These are phyloP conservation scores for Lobosporangium transversale DNA, from an alignment of 192 early-diverging fungal species.

Conservation along the genomic window DNA sequence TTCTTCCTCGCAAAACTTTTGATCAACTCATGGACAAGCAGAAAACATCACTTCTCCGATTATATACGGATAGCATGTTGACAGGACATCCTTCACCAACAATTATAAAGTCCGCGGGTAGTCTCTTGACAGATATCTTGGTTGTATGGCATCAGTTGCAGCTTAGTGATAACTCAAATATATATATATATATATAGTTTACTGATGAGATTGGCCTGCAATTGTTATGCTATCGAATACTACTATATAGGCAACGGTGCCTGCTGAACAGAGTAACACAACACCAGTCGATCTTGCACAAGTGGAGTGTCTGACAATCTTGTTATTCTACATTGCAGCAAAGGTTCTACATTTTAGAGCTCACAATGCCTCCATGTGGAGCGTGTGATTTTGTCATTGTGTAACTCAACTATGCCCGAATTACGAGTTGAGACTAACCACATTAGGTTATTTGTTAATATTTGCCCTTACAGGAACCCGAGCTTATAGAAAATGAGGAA, in stretches of 20 bases:
- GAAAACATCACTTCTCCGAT: slow-evolving; percentile 23
- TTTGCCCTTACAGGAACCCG: slow-evolving; percentile 11
- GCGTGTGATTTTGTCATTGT: slow-evolving; percentile 2
- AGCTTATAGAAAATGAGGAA: slow-evolving; percentile 17
- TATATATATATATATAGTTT: neutral
- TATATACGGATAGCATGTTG: slow-evolving; percentile 31
- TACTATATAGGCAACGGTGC: slow-evolving; percentile 28
- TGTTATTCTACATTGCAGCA: slow-evolving; percentile 11
- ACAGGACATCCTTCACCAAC: slow-evolving; percentile 25
- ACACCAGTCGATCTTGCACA: slow-evolving; percentile 11
- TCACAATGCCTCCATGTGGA: too few species aligned
- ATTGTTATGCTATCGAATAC: too few species aligned
- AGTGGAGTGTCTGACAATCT: slow-evolving; percentile 27
- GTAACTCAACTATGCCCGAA: slow-evolving; percentile 16
- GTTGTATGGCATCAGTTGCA: slow-evolving; percentile 19
- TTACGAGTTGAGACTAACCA: slow-evolving; percentile 6
- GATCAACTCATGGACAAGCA: slow-evolving; percentile 30
- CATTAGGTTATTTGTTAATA: slow-evolving; percentile 20
- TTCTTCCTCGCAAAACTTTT: slow-evolving; percentile 28
- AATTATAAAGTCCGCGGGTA: neutral
- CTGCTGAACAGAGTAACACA: slow-evolving; percentile 8
- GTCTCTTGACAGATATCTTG: slow-evolving; percentile 21
- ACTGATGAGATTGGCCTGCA: too few species aligned
- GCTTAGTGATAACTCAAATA: neutral
- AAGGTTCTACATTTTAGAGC: slow-evolving; percentile 10